These are phyloP conservation scores for Ceratocystis ficicola DNA, from an alignment of 2,329 filamentous ascomycete species.

Conservation along the genomic window DNA sequence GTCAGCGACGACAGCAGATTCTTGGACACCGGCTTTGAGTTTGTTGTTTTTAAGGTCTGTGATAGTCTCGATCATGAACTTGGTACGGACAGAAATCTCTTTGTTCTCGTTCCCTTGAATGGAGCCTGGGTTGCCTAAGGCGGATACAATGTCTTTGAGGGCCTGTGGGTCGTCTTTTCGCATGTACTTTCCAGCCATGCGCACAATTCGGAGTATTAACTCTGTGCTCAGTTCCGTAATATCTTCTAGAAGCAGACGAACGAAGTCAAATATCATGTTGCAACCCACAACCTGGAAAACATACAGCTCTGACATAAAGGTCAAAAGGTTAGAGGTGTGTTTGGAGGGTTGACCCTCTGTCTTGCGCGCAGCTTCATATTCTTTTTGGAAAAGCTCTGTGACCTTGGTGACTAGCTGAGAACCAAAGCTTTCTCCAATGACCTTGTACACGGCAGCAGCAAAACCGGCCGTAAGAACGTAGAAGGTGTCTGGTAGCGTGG, in stretches of 20 bases:
- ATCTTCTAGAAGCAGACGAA: constrained; percentile 60
- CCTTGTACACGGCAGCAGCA: constrained; percentile 72
- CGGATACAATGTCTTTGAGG: constrained; percentile 74
- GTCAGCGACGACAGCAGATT: constrained; percentile 62
- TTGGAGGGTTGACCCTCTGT: constrained; percentile 26
- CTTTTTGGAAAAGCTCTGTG: constrained; percentile 59
- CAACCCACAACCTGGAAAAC: constrained; percentile 79
- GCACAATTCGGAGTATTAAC: constrained; percentile 70
- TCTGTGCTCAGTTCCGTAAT: constrained; percentile 83
- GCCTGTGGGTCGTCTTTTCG: constrained; percentile 79
- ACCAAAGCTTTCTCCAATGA: constrained; percentile 79
- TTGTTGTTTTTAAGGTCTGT: constrained; percentile 91
- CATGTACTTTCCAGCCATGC: constrained; percentile 67
- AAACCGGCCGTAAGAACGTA: constrained; percentile 86
- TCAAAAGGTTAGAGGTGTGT: constrained; percentile 58
- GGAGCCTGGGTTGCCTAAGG: constrained; percentile 57
- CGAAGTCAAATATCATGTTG: constrained; percentile 79
- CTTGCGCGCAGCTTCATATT: constrained; percentile 39
- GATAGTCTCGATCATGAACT: constrained; percentile 96
- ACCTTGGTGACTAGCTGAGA: constrained; percentile 71
- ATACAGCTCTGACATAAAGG: constrained; percentile 76
- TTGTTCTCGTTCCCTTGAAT: constrained; percentile 54
- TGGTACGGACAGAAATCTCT: constrained; percentile 73
- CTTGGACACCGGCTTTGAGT: constrained; percentile 60
- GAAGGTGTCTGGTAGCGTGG: constrained; percentile 73